phyloP scores from a whole-genome alignment of 106 monocot genomes.

The Apostasia shenzhenica region DNA sequence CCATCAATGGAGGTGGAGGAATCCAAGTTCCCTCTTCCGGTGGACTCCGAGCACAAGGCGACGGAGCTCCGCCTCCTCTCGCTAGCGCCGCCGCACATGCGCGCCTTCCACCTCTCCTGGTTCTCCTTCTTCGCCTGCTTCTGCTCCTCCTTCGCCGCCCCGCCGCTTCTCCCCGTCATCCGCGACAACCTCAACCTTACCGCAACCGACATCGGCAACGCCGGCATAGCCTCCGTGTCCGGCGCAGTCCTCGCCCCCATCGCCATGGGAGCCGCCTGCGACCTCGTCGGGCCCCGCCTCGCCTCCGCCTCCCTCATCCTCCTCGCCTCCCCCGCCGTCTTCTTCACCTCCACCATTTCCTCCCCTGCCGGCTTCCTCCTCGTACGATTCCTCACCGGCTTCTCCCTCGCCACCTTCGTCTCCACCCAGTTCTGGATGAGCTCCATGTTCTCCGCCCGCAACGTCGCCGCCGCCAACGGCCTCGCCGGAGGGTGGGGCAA shows the following conservation, averaged over 20 bases:
- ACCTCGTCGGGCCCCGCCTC: constrained; percentile 81
- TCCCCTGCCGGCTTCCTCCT: constrained; percentile 46
- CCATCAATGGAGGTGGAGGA: too few species aligned
- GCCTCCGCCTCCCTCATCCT: constrained; percentile 68
- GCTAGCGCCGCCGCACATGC: constrained; percentile 74
- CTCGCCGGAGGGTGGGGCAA: constrained; percentile 91
- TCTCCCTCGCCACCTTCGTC: constrained; percentile 88
- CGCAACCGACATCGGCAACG: constrained; percentile 81
- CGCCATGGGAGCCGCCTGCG: constrained; percentile 91
- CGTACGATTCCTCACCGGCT: constrained; percentile 89
- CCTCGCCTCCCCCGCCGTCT: constrained; percentile 66
- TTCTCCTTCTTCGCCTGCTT: constrained; percentile 98
- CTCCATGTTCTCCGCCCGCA: constrained; percentile 82
- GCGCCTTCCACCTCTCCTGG: constrained; percentile 88
- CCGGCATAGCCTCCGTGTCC: constrained; percentile 83
- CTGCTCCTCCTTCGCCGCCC: constrained; percentile 83
- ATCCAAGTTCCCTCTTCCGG: constrained; percentile 33
- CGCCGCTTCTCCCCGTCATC: constrained; percentile 89
- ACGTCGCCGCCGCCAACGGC: constrained; percentile 77
- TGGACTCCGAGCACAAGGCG: constrained; percentile 71
- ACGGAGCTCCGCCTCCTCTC: constrained; percentile 66
- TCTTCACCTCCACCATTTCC: constrained; percentile 54
- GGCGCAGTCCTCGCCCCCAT: constrained; percentile 87
- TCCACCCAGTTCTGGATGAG: constrained; percentile 98
- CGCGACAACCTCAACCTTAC: constrained; percentile 88